phyloP scores from a whole-genome alignment of 164 flowering plant species.

The Liriodendron chinense region DNA sequence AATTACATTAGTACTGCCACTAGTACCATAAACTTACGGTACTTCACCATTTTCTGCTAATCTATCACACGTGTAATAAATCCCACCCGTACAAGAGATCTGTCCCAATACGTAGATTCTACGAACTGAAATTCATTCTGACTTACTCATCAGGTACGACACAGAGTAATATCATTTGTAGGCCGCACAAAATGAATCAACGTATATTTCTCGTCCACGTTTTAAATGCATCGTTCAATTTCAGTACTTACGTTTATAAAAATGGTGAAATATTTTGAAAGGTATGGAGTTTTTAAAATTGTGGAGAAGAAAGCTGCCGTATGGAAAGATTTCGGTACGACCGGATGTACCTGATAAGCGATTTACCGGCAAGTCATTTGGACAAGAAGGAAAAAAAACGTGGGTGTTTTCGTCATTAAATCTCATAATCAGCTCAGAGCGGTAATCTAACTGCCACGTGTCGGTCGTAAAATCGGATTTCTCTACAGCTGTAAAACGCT shows the following conservation, averaged over 20 bases:
- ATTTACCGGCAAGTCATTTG: neutral
- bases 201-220: no score
- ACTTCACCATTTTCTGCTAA: no score
- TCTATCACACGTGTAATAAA: no score
- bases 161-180: no score
- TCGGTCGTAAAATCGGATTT: neutral
- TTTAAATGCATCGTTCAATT: neutral
- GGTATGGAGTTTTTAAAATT: neutral
- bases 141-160: no score
- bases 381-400: neutral
- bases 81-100: no score
- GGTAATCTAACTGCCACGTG: neutral
- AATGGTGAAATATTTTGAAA: neutral
- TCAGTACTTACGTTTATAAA: neutral
- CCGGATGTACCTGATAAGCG: neutral
- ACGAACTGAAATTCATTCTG: no score
- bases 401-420: neutral
- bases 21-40: no score
- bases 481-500: conserved; percentile 8
- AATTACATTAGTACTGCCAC: no score
- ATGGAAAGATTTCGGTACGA: neutral
- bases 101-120: no score
- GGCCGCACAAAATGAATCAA: no score
- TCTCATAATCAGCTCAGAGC: neutral
- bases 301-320: neutral